Evolutionary conservation across 352 stramenopile genomes (phyloP).

Genomic region (Phytopythium litorale): DNA sequence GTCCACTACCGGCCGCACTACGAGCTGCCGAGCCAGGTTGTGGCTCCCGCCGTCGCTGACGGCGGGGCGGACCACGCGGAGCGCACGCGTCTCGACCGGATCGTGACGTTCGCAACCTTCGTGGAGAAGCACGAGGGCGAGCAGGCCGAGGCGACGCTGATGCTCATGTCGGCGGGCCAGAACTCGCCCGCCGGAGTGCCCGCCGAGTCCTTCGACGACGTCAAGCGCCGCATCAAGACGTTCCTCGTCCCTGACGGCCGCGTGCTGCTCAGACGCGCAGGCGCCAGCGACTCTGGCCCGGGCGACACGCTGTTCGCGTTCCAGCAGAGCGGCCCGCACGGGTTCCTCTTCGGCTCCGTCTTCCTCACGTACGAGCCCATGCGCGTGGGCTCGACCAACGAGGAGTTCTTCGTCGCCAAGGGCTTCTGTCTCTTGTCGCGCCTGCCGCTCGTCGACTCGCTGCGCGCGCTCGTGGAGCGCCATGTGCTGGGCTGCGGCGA

Average conservation of each 20-base stretch:
- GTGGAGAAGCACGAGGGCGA: slow-evolving; percentile 41
- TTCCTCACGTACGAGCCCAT: slow-evolving; percentile 73
- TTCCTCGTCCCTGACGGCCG: slow-evolving; percentile 70
- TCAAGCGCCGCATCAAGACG: slow-evolving; percentile 53
- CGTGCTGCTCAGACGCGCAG: slow-evolving; percentile 37
- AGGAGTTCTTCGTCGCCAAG: slow-evolving; percentile 55
- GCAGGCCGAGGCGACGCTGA: slow-evolving; percentile 39
- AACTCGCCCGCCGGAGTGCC: slow-evolving; percentile 14
- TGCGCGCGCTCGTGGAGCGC: slow-evolving; percentile 56
- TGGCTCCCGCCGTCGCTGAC: neutral
- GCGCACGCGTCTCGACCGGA: slow-evolving; percentile 34
- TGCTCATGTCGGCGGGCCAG: slow-evolving; percentile 51
- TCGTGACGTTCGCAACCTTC: slow-evolving; percentile 73
- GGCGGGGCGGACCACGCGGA: slow-evolving; percentile 12
- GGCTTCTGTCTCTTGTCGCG: slow-evolving; percentile 68
- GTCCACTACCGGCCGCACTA: slow-evolving; percentile 82
- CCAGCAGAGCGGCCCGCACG: slow-evolving; percentile 69
- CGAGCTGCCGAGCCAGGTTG: slow-evolving; percentile 17
- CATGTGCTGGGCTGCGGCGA: slow-evolving; percentile 33
- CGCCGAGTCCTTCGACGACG: slow-evolving; percentile 41
- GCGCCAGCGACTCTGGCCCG: slow-evolving; percentile 27
- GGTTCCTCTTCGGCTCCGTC: slow-evolving; percentile 71
- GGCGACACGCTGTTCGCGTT: slow-evolving; percentile 67
- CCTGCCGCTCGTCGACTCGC: slow-evolving; percentile 52
- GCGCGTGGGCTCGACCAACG: slow-evolving; percentile 33